phyloP scores from a whole-genome alignment of 176 grass and related monocot species.

The Triticum urartu region DNA sequence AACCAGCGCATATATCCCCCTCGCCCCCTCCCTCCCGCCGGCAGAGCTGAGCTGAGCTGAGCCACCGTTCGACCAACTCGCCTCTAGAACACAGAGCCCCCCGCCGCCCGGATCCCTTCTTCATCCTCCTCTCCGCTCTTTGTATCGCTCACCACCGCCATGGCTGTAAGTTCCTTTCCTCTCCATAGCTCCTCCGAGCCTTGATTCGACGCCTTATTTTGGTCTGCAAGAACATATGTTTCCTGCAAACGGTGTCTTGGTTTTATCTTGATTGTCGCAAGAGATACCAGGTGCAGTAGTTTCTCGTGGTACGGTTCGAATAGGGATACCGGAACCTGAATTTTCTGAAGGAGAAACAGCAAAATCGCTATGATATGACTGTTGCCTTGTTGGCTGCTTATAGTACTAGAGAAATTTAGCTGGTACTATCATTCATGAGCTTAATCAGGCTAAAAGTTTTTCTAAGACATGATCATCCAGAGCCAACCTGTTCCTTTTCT shows the following conservation, averaged over 20 bases:
- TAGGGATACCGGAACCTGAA: background rate
- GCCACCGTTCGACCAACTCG: background rate
- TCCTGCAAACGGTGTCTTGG: background rate
- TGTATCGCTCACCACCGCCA: background rate
- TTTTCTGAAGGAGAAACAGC: background rate
- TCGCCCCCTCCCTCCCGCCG: background rate
- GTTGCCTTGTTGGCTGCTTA: background rate
- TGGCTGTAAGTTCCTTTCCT: slow-evolving; percentile 39
- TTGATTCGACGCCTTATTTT: background rate
- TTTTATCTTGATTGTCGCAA: background rate
- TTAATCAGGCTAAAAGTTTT: background rate
- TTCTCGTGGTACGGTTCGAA: background rate
- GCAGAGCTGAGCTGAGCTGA: background rate
- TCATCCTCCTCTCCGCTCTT: background rate
- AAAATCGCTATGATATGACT: background rate
- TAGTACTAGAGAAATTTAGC: background rate
- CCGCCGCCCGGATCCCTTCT: background rate
- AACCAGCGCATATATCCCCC: slow-evolving; percentile 21
- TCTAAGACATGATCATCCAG: background rate
- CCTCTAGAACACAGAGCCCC: background rate
- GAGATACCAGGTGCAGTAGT: background rate
- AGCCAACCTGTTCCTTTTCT: background rate
- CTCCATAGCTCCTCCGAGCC: background rate
- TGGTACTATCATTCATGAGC: background rate
- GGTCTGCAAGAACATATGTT: background rate